phyloP scores from a whole-genome alignment of 257 asterid genomes.

The Coffea eugenioides region DNA sequence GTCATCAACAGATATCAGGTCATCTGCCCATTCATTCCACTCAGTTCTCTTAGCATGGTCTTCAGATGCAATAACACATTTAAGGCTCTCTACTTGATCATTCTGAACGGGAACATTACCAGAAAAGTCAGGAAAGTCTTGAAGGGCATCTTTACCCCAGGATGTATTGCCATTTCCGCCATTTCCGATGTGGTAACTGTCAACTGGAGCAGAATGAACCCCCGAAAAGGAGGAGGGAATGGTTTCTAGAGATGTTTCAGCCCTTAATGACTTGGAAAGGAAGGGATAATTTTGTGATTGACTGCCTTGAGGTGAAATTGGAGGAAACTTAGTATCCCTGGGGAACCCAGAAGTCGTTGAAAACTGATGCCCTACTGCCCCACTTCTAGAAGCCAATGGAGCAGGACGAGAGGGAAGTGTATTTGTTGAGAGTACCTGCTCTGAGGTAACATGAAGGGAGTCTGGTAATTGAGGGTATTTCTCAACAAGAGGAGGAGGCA shows the following conservation, averaged over 20 bases:
- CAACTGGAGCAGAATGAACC: conserved; percentile 29
- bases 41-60: conserved; percentile 45
- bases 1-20: conserved; percentile 57
- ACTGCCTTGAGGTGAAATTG: conserved; percentile 31
- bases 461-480: conserved; percentile 50
- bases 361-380: conserved; percentile 42
- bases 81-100: conserved; percentile 40
- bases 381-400: conserved; percentile 32
- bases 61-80: conserved; percentile 34
- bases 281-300: conserved; percentile 30
- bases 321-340: conserved; percentile 29
- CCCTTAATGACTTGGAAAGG: conserved; percentile 33
- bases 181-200: conserved; percentile 27
- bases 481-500: conserved; percentile 45
- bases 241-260: conserved; percentile 29
- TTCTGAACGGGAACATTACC: conserved; percentile 27
- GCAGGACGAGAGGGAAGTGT: conserved; percentile 31
- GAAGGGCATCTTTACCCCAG: conserved; percentile 41
- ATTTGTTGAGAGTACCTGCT: conserved; percentile 36
- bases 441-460: conserved; percentile 46
- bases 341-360: conserved; percentile 41
- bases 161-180: conserved; percentile 28
- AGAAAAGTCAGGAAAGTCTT: conserved; percentile 42
- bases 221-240: conserved; percentile 28
- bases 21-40: conserved; percentile 74